Evolutionary conservation across 2,329 filamentous ascomycete genomes (phyloP), one percentile per base, ranked within the genome.

Genomic region (Pseudogymnoascus sp.): DNA sequence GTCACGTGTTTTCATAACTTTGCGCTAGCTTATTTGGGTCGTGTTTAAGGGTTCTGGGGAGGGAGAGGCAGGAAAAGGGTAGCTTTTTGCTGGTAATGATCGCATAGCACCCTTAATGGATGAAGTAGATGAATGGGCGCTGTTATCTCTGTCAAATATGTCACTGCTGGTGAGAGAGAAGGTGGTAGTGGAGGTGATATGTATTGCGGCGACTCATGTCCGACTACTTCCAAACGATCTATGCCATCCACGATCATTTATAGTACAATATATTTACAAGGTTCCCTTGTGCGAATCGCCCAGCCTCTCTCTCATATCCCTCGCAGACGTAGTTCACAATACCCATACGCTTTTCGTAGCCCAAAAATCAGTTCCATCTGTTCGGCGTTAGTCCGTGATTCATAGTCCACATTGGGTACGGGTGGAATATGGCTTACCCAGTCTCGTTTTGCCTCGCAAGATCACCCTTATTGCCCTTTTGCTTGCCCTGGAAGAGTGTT

Each of bases 391-490:
- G 62, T 9, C 41, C n/a, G 4, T 4, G 12, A 12, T n/a, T 47
- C 20, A 25, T 16, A 25, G 43, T 57, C n/a, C 6, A 41, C 22
- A 2, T 58, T n/a, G 11, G 41, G 20, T 47, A n/a, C 7, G 16
- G 11, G 58, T 14, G 6, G 41, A 39, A 18, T 22, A 50, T 20
- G 38, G 71, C 84, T 77, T 77, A 91, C 88, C 89, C 89, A 66
- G 83, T 85, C 66, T 93, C 88, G 76, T 90, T 93, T 75, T 91
- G 87, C 72, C 90, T 81, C 60, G 86, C 76, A 64, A 92, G 86
- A 47, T 80, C 84, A 57, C 84, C 87, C 62, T 83, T 78, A n/a
- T 79, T 73, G 2, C 86, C 86, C 34, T 77, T 83, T 72, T 92
- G 83, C 75, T 89, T 90, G 66, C 88, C 88, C 84, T 86, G 64